Conservation (phyloP, 2,329 filamentous ascomycete genomes). For the Claviceps sp. region DNA sequence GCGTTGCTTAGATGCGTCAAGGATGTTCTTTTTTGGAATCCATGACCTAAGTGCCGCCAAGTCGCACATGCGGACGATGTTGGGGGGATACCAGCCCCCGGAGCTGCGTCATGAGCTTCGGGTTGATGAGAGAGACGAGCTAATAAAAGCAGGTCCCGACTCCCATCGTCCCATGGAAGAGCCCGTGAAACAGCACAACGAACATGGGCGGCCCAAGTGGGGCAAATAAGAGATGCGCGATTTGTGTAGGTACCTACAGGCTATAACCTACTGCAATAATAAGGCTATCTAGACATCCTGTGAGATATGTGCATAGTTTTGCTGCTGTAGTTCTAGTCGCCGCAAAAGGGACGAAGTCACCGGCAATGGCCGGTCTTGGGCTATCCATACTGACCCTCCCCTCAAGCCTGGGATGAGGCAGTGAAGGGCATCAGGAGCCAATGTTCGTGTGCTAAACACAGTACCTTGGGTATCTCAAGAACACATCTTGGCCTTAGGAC, state of each 20-base stretch:
- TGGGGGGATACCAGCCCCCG: background rate
- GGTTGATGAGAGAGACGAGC: background rate
- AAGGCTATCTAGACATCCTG: background rate
- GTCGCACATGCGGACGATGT: conserved; percentile 1
- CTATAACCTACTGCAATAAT: background rate
- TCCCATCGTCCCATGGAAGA: no score
- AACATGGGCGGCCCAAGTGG: background rate
- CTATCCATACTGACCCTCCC: no score
- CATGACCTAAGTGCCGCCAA: conserved; percentile 1
- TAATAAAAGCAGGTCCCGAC: no score
- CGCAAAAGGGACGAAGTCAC: background rate
- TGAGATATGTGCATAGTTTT: no score
- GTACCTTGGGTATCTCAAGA: no score
- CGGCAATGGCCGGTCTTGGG: background rate
- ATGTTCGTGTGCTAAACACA: background rate
- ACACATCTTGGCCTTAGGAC: background rate
- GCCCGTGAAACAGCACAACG: background rate
- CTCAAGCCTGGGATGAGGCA: background rate
- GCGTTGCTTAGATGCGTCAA: background rate
- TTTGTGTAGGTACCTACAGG: no score
- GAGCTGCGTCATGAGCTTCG: conserved; percentile 4
- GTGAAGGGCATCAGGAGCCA: background rate
- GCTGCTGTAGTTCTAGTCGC: background rate
- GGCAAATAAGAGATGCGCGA: background rate
- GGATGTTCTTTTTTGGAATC: background rate